These are phyloP conservation scores for Vanrija pseudolonga DNA, from an alignment of 1,284 basidiomycete genomes.

Conservation along the genomic window DNA sequence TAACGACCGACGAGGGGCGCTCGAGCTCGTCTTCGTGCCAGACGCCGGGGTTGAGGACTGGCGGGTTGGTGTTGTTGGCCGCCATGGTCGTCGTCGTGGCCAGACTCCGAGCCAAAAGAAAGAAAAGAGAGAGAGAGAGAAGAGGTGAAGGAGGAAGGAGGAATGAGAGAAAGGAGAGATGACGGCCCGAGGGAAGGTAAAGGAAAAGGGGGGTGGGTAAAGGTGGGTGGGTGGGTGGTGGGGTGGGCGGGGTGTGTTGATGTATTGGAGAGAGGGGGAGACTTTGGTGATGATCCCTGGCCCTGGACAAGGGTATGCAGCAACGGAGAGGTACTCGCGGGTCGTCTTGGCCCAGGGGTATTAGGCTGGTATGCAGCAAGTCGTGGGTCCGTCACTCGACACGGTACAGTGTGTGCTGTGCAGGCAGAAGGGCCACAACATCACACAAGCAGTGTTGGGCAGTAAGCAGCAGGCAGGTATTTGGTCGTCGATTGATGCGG, in stretches of 20 bases:
- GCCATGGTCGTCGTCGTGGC: constrained; percentile 9
- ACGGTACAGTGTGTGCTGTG: no score
- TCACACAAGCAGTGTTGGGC: no score
- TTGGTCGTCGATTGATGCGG: no score
- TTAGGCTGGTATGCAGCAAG: no score
- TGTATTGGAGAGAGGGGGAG: no score
- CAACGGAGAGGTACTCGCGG: no score
- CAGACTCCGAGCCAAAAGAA: neutral
- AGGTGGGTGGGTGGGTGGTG: neutral
- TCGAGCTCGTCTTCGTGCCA: neutral
- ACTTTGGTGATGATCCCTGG: no score
- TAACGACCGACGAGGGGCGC: neutral
- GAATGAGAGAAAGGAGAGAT: neutral
- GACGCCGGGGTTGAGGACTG: constrained; percentile 4
- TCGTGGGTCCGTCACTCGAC: no score
- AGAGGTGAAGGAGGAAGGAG: neutral
- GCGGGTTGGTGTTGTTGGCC: neutral
- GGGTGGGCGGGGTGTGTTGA: neutral
- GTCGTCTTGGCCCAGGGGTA: no score
- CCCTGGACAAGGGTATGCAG: no score
- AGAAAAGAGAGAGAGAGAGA: neutral
- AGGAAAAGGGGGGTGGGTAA: neutral
- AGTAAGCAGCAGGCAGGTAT: no score
- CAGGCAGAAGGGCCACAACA: no score
- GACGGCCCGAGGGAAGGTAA: neutral